These are phyloP conservation scores for Cladophialophora yegresii DNA, from an alignment of 2,329 filamentous ascomycete species.

Conservation along the genomic window DNA sequence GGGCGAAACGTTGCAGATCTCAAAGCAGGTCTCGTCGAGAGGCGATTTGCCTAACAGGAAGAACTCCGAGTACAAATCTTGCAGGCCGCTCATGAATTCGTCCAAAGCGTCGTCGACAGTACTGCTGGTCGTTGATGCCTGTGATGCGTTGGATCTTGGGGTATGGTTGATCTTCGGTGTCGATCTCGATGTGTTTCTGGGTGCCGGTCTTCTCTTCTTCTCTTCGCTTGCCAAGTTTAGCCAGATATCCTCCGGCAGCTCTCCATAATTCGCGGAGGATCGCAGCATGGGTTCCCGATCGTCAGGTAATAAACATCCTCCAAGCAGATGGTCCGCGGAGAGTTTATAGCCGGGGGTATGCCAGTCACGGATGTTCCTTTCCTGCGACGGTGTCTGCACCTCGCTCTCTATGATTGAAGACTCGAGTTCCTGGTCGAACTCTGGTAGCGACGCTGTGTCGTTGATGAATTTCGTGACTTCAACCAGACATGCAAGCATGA, in stretches of 20 bases:
- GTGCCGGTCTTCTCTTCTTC: conserved; percentile 22
- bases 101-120: conserved; percentile 35
- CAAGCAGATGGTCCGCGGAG: conserved; percentile 34
- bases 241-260: conserved; percentile 35
- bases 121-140: conserved; percentile 21
- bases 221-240: conserved; percentile 34
- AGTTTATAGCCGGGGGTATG: conserved; percentile 24
- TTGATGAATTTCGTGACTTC: conserved; percentile 39
- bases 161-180: conserved; percentile 13
- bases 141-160: conserved; percentile 19
- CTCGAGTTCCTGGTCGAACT: conserved; percentile 30
- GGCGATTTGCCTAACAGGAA: conserved; percentile 38
- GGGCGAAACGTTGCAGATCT: conserved; percentile 40
- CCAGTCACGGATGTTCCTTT: conserved; percentile 11
- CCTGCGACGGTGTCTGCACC: conserved; percentile 20
- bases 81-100: conserved; percentile 35
- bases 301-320: conserved; percentile 32
- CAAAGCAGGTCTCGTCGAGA: conserved; percentile 36
- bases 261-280: neutral
- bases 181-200: conserved; percentile 18
- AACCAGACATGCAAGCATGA: conserved; percentile 37
- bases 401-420: conserved; percentile 22
- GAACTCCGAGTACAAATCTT: conserved; percentile 38
- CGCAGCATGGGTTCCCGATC: conserved; percentile 11
- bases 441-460: conserved; percentile 35